These are phyloP conservation scores for Pholiota molesta DNA, from an alignment of 768 basidiomycete species.

Conservation along the genomic window DNA sequence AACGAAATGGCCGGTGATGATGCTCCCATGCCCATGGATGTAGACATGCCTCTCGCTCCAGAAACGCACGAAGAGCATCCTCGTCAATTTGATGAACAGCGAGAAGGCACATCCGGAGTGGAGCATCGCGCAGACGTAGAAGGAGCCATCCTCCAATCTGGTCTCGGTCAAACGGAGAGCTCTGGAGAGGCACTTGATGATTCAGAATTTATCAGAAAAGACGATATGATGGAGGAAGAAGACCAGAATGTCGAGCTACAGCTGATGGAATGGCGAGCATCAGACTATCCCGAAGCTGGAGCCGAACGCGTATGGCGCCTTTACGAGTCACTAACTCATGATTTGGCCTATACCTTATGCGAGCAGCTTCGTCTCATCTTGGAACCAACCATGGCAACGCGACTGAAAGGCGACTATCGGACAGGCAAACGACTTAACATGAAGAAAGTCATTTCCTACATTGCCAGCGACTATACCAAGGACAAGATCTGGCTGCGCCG, in stretches of 20 bases:
- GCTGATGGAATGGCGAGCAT: conserved; percentile 62
- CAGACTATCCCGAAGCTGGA: conserved; percentile 54
- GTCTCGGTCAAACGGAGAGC: conserved; percentile 20
- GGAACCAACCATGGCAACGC: conserved; percentile 91
- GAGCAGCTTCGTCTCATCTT: conserved; percentile 97
- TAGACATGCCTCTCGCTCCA: conserved; percentile 33
- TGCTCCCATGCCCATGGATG: conserved; percentile 49
- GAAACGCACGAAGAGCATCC: conserved; percentile 30
- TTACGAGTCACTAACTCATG: conserved; percentile 89
- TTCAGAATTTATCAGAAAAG: conserved; percentile 21
- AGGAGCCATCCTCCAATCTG: conserved; percentile 48
- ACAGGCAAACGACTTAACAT: conserved; percentile 98
- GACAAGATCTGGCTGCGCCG: conserved; percentile 99
- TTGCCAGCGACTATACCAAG: conserved; percentile 98
- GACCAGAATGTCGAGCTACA: conserved; percentile 45
- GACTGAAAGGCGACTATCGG: conserved; percentile 95
- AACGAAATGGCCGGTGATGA: conserved; percentile 43
- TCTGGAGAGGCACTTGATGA: conserved; percentile 25
- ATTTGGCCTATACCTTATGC: conserved; percentile 89
- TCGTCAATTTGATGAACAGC: conserved; percentile 20
- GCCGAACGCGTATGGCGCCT: conserved; percentile 87
- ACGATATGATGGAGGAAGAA: conserved; percentile 35
- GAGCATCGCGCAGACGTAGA: conserved; percentile 39
- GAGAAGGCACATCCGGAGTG: conserved; percentile 26
- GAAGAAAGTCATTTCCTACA: conserved; percentile 98